Evolutionary conservation across 1,139 yeast genomes (phyloP).

Genomic region (Lodderomyces beijingensis): DNA sequence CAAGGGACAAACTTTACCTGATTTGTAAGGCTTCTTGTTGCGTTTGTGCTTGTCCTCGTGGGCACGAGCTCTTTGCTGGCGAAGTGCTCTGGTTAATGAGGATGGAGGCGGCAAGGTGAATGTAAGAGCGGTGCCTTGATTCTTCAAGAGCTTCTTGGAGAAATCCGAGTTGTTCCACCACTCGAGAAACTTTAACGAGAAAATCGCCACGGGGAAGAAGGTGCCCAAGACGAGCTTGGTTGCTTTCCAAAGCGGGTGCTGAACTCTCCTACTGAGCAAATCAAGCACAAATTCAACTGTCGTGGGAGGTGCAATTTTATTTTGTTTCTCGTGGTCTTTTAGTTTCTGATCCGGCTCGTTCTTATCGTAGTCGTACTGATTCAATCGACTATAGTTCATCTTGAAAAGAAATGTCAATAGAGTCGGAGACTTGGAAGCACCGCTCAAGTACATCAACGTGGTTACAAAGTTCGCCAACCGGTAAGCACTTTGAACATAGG

Average conservation of each 20-base stretch:
- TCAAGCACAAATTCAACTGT: conserved; percentile 41
- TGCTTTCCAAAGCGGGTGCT: conserved; percentile 38
- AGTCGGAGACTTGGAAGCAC: conserved; percentile 61
- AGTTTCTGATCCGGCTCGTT: conserved; percentile 48
- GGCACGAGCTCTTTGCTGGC: conserved; percentile 9
- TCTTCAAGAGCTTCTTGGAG: conserved; percentile 56
- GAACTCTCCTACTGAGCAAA: conserved; percentile 25
- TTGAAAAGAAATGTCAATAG: conserved; percentile 58
- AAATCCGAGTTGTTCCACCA: conserved; percentile 92
- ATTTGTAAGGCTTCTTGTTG: conserved; percentile 18
- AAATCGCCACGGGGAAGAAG: conserved; percentile 80
- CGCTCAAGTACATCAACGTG: conserved; percentile 65
- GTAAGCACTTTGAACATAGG: conserved; percentile 47
- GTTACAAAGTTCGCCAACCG: conserved; percentile 54
- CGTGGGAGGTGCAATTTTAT: conserved; percentile 48
- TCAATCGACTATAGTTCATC: conserved; percentile 68
- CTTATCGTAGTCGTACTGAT: conserved; percentile 54
- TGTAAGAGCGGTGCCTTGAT: conserved; percentile 46
- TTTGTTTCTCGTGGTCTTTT: conserved; percentile 16
- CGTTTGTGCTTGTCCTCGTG: conserved; percentile 5
- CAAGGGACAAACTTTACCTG: conserved; percentile 58
- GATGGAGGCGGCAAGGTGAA: conserved; percentile 55
- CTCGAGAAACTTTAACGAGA: conserved; percentile 79
- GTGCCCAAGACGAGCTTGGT: conserved; percentile 43
- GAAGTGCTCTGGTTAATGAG: conserved; percentile 18